Base-by-base conservation (phyloP, 768 basidiomycete species). In the Tephrocybe sp. region DNA sequence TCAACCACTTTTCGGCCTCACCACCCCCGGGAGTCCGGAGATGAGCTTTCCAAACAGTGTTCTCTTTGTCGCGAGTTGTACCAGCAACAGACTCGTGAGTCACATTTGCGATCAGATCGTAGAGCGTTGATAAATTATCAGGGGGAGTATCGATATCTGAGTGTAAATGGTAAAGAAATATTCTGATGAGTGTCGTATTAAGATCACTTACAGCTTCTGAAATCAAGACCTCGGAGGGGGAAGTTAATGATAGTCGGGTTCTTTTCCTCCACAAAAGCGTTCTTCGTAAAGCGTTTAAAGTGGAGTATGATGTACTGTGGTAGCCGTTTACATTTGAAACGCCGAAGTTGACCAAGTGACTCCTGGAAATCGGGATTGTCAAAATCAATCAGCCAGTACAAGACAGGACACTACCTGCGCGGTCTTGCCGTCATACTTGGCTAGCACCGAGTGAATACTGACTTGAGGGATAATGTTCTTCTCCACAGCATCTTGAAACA, bases 381-480 rank as follows among this genome's bases (percentile, higher is more conserved):
- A 48, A 23, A 17, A 21, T 51, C 34, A 21, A 18, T 41, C 37
- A 36, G 25, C 38, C 33, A 20, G 26, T 15, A 33, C n/a, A 54
- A 50, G 41, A 33, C 45, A 45, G 44, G 43, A 26, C 43, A 21
- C 74, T 62, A 88, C 93, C 77, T 95, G 93, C 14, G 94, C 90
- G 3, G 88, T 90, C 58, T 73, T 75, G 12, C 97, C 97, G 68
- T 98, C 93, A 69, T 94, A 99, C 70, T 99, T 99, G 17, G 88
- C 80, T 20, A 98, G 77, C 24, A 98, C 86, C 10, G 86, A 85
- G 52, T 93, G 84, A 51, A 99, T 85, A 40, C 88, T 88, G 54
- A 97, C 92, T 78, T 99, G 97, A 26, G 97, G 97, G 57, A 98
- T 97, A 66, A 99, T 98, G 67, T 98, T 98, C 73, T 97, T 97